Evolutionary conservation across 1,284 basidiomycete species (phyloP).

Genomic region (Sporisorium scitamineum): DNA sequence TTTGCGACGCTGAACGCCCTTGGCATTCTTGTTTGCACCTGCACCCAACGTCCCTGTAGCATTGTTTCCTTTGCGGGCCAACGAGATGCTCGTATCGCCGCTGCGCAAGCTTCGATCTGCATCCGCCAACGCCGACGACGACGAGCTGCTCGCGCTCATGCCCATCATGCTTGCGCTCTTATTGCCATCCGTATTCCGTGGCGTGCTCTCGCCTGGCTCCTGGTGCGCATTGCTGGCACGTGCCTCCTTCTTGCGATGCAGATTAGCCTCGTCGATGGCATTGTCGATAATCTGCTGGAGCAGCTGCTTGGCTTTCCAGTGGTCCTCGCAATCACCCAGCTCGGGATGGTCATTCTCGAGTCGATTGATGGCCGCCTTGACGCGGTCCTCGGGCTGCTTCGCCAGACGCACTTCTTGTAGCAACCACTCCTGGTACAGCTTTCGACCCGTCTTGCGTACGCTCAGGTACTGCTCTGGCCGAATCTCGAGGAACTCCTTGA

Average conservation of each 20-base stretch:
- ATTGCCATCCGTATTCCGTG: slow-evolving; percentile 19
- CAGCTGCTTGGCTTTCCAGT: slow-evolving; percentile 56
- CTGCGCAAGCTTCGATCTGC: slow-evolving; percentile 31
- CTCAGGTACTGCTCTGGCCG: slow-evolving; percentile 51
- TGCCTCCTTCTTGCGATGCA: slow-evolving; percentile 53
- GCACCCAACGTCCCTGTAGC: slow-evolving; percentile 4
- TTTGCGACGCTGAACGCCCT: slow-evolving; percentile 33
- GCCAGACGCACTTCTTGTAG: slow-evolving; percentile 54
- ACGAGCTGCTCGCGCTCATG: slow-evolving; percentile 32
- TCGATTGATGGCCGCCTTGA: slow-evolving; percentile 52
- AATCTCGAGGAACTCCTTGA: slow-evolving; percentile 58
- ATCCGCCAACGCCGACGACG: slow-evolving; percentile 36
- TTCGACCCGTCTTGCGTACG: slow-evolving; percentile 53
- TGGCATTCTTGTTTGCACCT: slow-evolving; percentile 15
- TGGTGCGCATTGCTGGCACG: slow-evolving; percentile 32
- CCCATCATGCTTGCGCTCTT: slow-evolving; percentile 33
- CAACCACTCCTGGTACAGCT: slow-evolving; percentile 57
- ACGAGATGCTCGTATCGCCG: slow-evolving; percentile 24
- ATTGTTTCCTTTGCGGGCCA: slow-evolving; percentile 19
- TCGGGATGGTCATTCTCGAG: slow-evolving; percentile 50
- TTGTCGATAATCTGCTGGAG: slow-evolving; percentile 62
- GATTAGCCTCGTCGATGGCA: slow-evolving; percentile 57
- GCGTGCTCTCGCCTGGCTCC: slow-evolving; percentile 31
- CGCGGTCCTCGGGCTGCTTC: slow-evolving; percentile 54
- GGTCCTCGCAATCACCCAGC: slow-evolving; percentile 55